A percentile compares a stretch with the other conserved stretches of the same genome.
These are phyloP conservation scores for Microcos paniculata DNA, from an alignment of 345 rosid species.

Conservation along the genomic window DNA sequence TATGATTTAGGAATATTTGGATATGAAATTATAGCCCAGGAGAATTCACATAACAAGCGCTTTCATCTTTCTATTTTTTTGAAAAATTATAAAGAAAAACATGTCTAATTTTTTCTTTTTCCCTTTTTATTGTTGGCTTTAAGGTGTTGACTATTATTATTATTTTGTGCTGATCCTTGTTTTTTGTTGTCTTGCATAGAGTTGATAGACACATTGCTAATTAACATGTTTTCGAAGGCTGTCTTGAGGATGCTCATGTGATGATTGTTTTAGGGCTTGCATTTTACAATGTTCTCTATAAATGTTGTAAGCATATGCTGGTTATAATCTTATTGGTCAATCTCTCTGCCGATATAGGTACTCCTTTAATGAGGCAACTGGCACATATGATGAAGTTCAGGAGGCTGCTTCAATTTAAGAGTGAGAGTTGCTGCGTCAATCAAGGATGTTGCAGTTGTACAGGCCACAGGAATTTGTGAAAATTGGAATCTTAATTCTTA, in stretches of 20 bases:
- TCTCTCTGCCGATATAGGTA: conserved; percentile 35
- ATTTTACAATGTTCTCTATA: neutral
- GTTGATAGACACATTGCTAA: too few species aligned
- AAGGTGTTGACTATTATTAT: neutral
- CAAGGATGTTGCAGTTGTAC: neutral
- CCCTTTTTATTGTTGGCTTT: too few species aligned
- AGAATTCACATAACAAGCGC: neutral
- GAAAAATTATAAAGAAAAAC: neutral
- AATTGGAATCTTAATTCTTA: neutral
- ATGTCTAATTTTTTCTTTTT: neutral
- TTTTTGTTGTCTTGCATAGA: too few species aligned
- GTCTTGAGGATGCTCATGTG: neutral
- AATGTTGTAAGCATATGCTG: neutral
- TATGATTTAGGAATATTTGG: neutral
- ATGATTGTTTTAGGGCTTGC: neutral
- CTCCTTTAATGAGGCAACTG: conserved; percentile 54
- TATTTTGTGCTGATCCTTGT: neutral
- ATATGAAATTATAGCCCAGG: neutral
- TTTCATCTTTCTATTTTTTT: neutral
- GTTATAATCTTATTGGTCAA: neutral
- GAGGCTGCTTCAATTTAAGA: conserved; percentile 27
- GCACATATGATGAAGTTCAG: conserved; percentile 43
- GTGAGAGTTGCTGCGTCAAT: neutral
- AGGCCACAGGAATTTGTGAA: neutral
- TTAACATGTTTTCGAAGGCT: neutral